These are phyloP conservation scores for Liriodendron chinense DNA, from an alignment of 164 flowering plant genomes.

Conservation along the genomic window DNA sequence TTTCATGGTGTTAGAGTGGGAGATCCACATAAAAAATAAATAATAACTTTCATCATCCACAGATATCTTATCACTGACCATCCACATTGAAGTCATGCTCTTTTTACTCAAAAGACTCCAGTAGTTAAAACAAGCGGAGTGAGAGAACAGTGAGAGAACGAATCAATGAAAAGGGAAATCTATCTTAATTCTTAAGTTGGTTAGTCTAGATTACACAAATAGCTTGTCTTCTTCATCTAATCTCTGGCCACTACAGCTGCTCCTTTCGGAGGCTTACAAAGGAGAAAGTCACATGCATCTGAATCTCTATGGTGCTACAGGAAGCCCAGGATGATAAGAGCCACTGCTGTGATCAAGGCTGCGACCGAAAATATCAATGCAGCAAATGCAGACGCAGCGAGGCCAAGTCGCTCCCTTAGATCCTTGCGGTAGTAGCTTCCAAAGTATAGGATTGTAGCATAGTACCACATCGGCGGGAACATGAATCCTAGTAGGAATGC, in stretches of 20 bases:
- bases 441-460: slow-evolving; percentile 29
- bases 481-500: slow-evolving; percentile 33
- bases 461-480: slow-evolving; percentile 26
- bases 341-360: not conserved
- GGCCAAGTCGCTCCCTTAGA: slow-evolving; percentile 31
- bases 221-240: not conserved
- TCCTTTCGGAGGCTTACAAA: no score
- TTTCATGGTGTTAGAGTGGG: no score
- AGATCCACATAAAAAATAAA: no score
- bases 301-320: not conserved
- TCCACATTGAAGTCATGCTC: no score
- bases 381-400: slow-evolving; percentile 30
- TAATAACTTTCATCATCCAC: no score
- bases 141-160: not conserved
- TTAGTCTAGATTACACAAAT: not conserved
- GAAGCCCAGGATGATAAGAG: not conserved
- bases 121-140: no score
- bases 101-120: no score
- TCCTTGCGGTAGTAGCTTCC: slow-evolving; percentile 29
- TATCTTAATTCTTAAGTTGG: not conserved
- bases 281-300: not conserved
- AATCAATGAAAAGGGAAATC: no score
- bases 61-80: no score
- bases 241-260: not conserved
- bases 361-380: slow-evolving; percentile 19